Evolutionary conservation across 2,329 filamentous ascomycete genomes (phyloP).

Genomic region (Aspergillus fumigatiaffinis): DNA sequence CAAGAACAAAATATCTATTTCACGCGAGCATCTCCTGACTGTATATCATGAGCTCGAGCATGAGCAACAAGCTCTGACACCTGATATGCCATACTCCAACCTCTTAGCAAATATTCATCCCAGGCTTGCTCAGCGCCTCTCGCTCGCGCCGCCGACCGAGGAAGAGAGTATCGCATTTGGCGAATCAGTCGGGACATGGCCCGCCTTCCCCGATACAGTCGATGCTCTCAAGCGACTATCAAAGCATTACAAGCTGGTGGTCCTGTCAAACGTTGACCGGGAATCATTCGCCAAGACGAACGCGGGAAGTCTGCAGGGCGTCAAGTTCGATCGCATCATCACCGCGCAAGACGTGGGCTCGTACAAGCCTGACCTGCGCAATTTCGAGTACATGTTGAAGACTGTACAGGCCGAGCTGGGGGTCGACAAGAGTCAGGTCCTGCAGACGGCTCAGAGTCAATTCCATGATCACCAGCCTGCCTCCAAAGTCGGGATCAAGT

Average conservation of each 20-base stretch:
- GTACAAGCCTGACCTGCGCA: slow-evolving; percentile 64
- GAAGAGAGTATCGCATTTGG: slow-evolving; percentile 47
- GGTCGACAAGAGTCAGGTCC: slow-evolving; percentile 53
- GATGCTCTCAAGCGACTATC: slow-evolving; percentile 48
- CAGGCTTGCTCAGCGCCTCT: slow-evolving; percentile 29
- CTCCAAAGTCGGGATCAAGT: slow-evolving; percentile 56
- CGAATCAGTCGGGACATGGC: slow-evolving; percentile 48
- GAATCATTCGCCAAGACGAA: slow-evolving; percentile 48
- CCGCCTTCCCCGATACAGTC: slow-evolving; percentile 55
- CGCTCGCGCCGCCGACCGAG: slow-evolving; percentile 10
- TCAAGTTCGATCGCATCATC: slow-evolving; percentile 60
- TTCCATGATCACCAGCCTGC: slow-evolving; percentile 65
- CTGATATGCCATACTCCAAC: slow-evolving; percentile 56
- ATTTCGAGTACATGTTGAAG: slow-evolving; percentile 63
- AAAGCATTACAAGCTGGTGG: slow-evolving; percentile 52
- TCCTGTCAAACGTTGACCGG: slow-evolving; percentile 56
- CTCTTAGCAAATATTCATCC: slow-evolving; percentile 51
- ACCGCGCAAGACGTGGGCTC: slow-evolving; percentile 68
- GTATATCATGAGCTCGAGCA: slow-evolving; percentile 35
- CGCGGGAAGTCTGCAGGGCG: slow-evolving; percentile 46
- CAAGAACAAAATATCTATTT: slow-evolving; percentile 37
- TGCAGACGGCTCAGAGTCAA: slow-evolving; percentile 67
- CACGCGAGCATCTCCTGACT: slow-evolving; percentile 19
- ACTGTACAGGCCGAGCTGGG: slow-evolving; percentile 53
- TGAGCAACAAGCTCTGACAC: slow-evolving; percentile 51